A percentile compares a stretch with the other conserved stretches of the same genome.
Conservation (phyloP, 2,329 filamentous ascomycete species). For the Fusarium luffae region DNA sequence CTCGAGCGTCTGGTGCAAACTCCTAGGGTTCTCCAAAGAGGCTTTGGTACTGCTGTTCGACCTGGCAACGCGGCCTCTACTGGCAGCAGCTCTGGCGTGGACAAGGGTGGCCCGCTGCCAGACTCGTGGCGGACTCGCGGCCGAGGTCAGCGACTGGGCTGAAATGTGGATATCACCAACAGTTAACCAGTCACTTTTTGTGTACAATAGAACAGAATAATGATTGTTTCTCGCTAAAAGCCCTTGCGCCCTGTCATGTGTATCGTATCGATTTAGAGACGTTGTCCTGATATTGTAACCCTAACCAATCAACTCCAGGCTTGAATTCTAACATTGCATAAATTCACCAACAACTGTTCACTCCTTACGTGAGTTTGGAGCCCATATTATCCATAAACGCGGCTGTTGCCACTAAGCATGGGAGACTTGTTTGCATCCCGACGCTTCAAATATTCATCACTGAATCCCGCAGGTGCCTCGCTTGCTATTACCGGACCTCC, state of each 20-base stretch:
- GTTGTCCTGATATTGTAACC: too few relatives aligned
- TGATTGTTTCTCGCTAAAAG: conserved; percentile 1
- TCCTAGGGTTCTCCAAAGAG: conserved; percentile 33
- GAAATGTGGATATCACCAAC: conserved; percentile 13
- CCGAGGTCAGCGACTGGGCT: conserved; percentile 70
- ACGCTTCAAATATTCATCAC: too few relatives aligned
- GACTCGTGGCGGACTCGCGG: conserved; percentile 74
- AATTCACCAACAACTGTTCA: too few relatives aligned
- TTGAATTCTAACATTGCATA: too few relatives aligned
- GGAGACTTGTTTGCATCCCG: too few relatives aligned
- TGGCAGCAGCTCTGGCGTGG: conserved; percentile 56
- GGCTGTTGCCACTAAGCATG: too few relatives aligned
- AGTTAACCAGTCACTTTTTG: neutral
- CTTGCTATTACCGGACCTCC: too few relatives aligned
- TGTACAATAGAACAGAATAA: conserved; percentile 11
- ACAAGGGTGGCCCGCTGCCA: conserved; percentile 62
- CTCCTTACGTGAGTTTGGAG: too few relatives aligned
- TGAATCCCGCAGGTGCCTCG: too few relatives aligned
- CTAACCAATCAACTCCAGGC: too few relatives aligned
- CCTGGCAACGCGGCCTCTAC: conserved; percentile 47
- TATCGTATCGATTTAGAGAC: neutral
- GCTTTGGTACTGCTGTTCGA: conserved; percentile 68
- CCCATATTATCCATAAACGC: too few relatives aligned
- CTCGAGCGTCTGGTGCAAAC: conserved; percentile 74
- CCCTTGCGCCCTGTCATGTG: neutral